Base-by-base conservation (phyloP, 1,284 basidiomycete species). In the Ustilago hordei region DNA sequence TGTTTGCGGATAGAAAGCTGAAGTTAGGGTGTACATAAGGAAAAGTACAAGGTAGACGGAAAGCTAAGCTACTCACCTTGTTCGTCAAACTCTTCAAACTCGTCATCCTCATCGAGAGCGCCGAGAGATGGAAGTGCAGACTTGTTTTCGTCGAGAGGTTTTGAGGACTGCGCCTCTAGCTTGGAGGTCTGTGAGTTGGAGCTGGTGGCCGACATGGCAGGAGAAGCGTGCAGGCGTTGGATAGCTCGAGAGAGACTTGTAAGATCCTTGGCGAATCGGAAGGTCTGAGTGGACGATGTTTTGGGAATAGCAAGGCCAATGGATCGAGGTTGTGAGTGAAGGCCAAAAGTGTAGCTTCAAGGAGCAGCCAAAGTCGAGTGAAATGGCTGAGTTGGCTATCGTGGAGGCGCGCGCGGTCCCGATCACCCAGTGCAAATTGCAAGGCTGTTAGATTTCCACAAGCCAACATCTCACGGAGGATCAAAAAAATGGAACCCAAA, bases 101-200 rank as follows among this genome's bases (percentile, higher is more conserved):
- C 84, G 71, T 85, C 84, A 57, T 85, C 84, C 67, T 85, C 84
- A 53, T 85, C 84, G 32, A 85, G 64, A 12, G 78, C 81, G n/a
- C 84, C 84, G 13, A 82, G 73, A 1, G 75, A 63, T 8, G 84
- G 84, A 4, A 85, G 69, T n/a, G 64, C 38, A 2, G 68, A 70
- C 56, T 75, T 70, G 54, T 43, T 13, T 15, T 70, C 67, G 4
- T 65, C 63, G 36, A 41, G 39, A 4, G 56, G 28, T 35, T 67
- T 64, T 55, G 65, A 59, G 38, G 67, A 63, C 38, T 69, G 67
- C 56, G 63, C 55, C 60, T 75, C 72, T 39, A 67, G 60, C 48
- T 75, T 74, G 36, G 57, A 35, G 43, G 32, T 52, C 35, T 74
- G 71, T 60, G 72, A 39, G 50, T 64, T 67, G 43, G 71, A 65